phyloP scores from a whole-genome alignment of 164 flowering plant genomes.

The Vitis vinifera region ASM3070453v1 NC_081816.1:6872001-6872500 shows the following conservation, averaged over 20 bases:
- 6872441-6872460: slow-evolving; percentile 45
- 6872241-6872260: neutral
- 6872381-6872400: neutral
- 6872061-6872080: neutral
- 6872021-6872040: neutral
- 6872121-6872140: neutral
- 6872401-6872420: slow-evolving; percentile 4
- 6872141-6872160: neutral
- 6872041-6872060: neutral
- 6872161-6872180: neutral
- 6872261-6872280: slow-evolving; percentile 3
- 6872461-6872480: slow-evolving; percentile 26
- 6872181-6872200: slow-evolving; percentile 5
- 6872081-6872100: neutral
- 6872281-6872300: neutral
- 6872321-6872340: neutral
- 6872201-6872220: slow-evolving; percentile 16
- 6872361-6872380: neutral
- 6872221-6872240: slow-evolving; percentile 1
- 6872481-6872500: neutral
- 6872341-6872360: slow-evolving; percentile 1
- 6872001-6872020: neutral
- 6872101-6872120: neutral
- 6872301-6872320: slow-evolving; percentile 2
- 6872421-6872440: slow-evolving; percentile 14